Base-by-base conservation (phyloP, 805 yeast genomes). In the Dipodascopsis uninucleata region DNA sequence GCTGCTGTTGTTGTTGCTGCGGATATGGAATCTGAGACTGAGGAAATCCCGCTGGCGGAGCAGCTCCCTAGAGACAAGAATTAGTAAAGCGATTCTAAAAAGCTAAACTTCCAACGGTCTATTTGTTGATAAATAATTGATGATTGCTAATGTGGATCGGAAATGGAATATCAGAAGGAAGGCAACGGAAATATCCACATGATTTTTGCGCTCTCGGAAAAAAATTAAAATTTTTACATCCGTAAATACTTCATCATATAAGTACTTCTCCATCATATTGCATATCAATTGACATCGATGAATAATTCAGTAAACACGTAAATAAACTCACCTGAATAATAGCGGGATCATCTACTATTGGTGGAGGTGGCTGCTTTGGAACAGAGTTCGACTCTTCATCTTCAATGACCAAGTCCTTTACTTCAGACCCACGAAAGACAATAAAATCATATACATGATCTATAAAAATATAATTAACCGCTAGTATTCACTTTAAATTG, bases 371-470 rank as follows among this genome's bases (percentile, higher is more conserved):
- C 0, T 86, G 82, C 53, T 73, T 71, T 77, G 32, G 57, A 8
- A 54, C 46, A 4, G 56, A 56, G 8, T 79, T 81, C 47, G 81
- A 68, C 3, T 81, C 79, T 28, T 72, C 72, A 52, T 88, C 97
- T 59, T 90, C 72, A 43, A 93, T 93, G 55, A 79, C 79, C 64
- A 93, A 73, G 60, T 85, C 96, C 67, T 85, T 84, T 18, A 93
- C 97, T 58, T 90, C 97, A 21, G 85, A 78, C 29, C 98, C 98
- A 57, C 89, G 78, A 64, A 93, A 84, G 43, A 83, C 85, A 40
- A 93, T 86, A 45, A 76, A 77, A 22, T 85, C 89, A 65, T 78
- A 85, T 12, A 82, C 74, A 33, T 74, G 79, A 28, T 71, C 73
- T 52, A 28, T n/a, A 14, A 17, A 9, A 9, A 18, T n/a, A 9